These are phyloP conservation scores for Microglena sp. DNA, from an alignment of 139 green algal species.

Conservation along the genomic window DNA sequence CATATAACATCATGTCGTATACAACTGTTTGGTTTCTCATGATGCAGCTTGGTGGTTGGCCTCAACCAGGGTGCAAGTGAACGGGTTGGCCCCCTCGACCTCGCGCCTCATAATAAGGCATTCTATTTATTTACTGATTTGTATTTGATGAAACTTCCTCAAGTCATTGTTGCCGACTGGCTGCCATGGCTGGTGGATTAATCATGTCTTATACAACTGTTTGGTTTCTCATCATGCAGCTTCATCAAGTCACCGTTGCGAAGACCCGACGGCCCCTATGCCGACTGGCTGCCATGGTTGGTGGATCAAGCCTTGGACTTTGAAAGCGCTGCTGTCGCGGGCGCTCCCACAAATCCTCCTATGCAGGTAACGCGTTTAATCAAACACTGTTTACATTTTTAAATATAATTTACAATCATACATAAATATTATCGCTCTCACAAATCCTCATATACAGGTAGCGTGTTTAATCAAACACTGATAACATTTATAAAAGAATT, in stretches of 20 bases:
- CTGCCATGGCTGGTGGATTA: neutral
- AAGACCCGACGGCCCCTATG: slow-evolving; percentile 34
- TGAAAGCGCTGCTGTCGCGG: slow-evolving; percentile 44
- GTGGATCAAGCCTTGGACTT: slow-evolving; percentile 53
- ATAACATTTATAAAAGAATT: no score
- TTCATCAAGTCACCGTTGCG: slow-evolving; percentile 16
- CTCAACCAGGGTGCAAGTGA: neutral
- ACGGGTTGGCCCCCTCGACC: neutral
- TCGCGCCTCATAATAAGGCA: neutral
- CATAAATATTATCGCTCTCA: no score
- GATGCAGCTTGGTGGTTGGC: neutral
- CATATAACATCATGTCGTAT: neutral
- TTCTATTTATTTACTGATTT: neutral
- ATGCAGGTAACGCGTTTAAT: no score
- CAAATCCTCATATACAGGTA: no score
- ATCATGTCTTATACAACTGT: neutral
- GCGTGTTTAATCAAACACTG: no score
- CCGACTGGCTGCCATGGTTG: slow-evolving; percentile 60
- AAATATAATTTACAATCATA: no score
- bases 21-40: no score
- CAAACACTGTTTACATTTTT: no score
- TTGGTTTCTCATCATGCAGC: neutral
- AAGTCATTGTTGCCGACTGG: neutral
- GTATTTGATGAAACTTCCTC: neutral
- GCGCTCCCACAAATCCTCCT: slow-evolving; percentile 11